Percentiles rank a stretch among this genome's conserved stretches.
Evolutionary conservation across 106 monocot genomes (phyloP).

Genomic region (Dendrobium nobile): DNA sequence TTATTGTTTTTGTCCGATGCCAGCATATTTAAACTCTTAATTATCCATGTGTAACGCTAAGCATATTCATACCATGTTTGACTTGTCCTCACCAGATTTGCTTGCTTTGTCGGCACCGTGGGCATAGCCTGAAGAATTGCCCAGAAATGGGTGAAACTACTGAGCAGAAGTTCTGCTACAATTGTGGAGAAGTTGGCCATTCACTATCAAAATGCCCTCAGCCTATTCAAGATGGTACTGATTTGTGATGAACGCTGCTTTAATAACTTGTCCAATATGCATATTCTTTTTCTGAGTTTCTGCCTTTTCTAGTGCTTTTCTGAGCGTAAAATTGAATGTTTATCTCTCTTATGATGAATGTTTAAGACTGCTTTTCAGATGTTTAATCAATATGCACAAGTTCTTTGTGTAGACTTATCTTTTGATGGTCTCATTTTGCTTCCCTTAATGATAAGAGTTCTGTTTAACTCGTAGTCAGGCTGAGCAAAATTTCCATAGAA

Average conservation of each 20-base stretch:
- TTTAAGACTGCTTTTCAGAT: neutral
- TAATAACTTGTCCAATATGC: neutral
- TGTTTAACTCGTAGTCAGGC: too few relatives aligned
- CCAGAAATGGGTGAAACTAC: slow-evolving; percentile 40
- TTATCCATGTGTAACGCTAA: neutral
- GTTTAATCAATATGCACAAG: neutral
- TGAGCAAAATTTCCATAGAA: too few relatives aligned
- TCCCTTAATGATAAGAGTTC: too few relatives aligned
- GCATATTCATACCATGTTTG: slow-evolving; percentile 1
- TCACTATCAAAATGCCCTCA: slow-evolving; percentile 67
- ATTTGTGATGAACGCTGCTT: neutral
- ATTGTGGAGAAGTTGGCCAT: slow-evolving; percentile 87
- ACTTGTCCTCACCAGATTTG: slow-evolving; percentile 52
- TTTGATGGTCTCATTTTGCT: too few relatives aligned
- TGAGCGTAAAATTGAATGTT: neutral
- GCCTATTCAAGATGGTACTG: slow-evolving; percentile 72
- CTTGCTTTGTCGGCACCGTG: slow-evolving; percentile 77
- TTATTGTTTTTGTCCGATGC: neutral
- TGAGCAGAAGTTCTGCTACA: slow-evolving; percentile 79
- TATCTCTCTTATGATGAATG: neutral
- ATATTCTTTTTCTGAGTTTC: neutral
- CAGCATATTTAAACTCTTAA: neutral
- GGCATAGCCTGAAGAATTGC: slow-evolving; percentile 92
- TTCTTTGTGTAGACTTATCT: too few relatives aligned
- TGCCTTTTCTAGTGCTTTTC: neutral